phyloP scores from a whole-genome alignment of 1,139 yeast species.

The Tardiomyces blankii region DNA sequence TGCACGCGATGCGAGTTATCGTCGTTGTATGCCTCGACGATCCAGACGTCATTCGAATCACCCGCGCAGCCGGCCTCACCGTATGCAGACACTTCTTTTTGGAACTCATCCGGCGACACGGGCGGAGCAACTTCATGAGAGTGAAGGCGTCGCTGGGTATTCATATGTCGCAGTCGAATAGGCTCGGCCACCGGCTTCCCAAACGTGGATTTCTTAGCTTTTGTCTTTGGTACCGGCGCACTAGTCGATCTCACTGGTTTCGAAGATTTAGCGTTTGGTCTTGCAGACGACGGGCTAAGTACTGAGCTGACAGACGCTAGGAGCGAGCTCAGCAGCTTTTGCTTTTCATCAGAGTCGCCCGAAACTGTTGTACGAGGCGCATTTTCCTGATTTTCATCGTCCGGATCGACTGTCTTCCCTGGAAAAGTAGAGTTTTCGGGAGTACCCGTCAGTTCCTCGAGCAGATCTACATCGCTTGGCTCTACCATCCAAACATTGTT shows the following conservation, averaged over 20 bases:
- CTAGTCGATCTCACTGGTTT: too few species aligned
- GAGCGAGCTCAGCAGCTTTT: too few species aligned
- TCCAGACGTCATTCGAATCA: constrained; percentile 21
- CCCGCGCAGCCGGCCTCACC: constrained; percentile 34
- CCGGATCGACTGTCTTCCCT: too few species aligned
- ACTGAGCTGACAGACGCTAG: too few species aligned
- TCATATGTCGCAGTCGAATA: constrained; percentile 50
- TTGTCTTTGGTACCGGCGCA: too few species aligned
- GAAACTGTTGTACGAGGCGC: too few species aligned
- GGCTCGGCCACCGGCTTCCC: background rate
- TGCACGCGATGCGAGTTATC: constrained; percentile 7
- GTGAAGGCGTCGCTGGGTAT: constrained; percentile 48
- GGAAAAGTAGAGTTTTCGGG: background rate
- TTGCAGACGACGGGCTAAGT: too few species aligned
- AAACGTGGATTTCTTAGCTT: background rate
- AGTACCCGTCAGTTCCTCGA: background rate
- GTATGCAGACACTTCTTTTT: constrained; percentile 58
- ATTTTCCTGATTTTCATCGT: too few species aligned
- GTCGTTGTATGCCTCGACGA: constrained; percentile 12
- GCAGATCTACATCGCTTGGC: background rate
- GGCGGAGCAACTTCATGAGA: constrained; percentile 56
- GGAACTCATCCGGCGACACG: constrained; percentile 69
- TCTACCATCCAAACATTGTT: constrained; percentile 66
- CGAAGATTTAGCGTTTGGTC: too few species aligned
- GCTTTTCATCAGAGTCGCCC: too few species aligned